These are phyloP conservation scores for Candida andamanensis DNA, from an alignment of 805 yeast genomes.

Conservation along the genomic window DNA sequence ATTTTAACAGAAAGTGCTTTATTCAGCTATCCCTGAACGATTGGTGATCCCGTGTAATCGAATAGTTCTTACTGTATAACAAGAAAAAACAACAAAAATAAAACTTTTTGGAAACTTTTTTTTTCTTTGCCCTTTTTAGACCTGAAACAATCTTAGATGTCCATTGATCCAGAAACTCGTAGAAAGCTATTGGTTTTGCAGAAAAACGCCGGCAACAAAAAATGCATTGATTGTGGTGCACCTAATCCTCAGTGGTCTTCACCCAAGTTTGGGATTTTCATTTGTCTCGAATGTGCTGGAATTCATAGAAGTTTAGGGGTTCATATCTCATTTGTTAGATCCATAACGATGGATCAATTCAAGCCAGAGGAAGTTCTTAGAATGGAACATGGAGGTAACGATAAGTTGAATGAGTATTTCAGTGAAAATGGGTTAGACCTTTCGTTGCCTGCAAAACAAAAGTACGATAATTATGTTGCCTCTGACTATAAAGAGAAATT, in stretches of 20 bases:
- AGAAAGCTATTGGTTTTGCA: slow-evolving; percentile 72
- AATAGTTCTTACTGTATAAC: too few species aligned
- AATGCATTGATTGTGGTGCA: slow-evolving; percentile 90
- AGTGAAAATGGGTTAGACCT: slow-evolving; percentile 65
- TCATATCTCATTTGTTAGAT: slow-evolving; percentile 92
- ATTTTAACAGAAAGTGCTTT: too few species aligned
- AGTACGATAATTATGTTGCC: slow-evolving; percentile 89
- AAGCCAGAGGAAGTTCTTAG: slow-evolving; percentile 84
- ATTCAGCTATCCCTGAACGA: too few species aligned
- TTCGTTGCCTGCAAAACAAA: slow-evolving; percentile 57
- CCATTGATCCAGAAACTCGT: slow-evolving; percentile 90
- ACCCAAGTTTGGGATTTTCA: slow-evolving; percentile 95
- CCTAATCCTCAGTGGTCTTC: slow-evolving; percentile 99
- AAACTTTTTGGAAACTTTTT: too few species aligned
- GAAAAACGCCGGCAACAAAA: slow-evolving; percentile 66
- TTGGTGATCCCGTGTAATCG: too few species aligned
- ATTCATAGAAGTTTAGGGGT: slow-evolving; percentile 94
- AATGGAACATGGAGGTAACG: slow-evolving; percentile 95
- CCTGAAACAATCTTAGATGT: too few species aligned
- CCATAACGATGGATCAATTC: slow-evolving; percentile 98
- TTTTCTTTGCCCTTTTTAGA: too few species aligned
- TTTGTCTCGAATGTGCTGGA: slow-evolving; percentile 98
- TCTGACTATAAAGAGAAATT: slow-evolving; percentile 86
- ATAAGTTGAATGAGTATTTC: slow-evolving; percentile 64
- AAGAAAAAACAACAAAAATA: too few species aligned